Evolutionary conservation across 2,329 filamentous ascomycete species (phyloP), one percentile per base, ranked within the genome.

Genomic region (Trichoderma arundinaceum): DNA sequence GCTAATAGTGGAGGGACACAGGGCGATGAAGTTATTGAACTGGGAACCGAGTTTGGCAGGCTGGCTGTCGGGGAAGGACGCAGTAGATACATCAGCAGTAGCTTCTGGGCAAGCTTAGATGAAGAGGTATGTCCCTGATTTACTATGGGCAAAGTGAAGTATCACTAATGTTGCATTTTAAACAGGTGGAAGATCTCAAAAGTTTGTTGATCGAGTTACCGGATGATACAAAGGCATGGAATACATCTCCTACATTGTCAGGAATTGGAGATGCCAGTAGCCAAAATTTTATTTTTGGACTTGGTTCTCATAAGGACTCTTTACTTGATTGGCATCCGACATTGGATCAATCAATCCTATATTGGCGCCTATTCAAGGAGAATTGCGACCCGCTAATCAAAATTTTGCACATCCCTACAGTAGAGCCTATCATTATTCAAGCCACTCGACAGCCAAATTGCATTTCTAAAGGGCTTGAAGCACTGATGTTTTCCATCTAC

Each of bases 1-100:
- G 43, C 19, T 38, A 32, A 43, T 22, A 13, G 39, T 15, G 19
- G 22, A 43, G 10, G 39, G 28, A 32, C 38, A 32, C 38, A 57
- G 12, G 15, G n/a, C 39, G 39, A 57, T 57, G 39, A 38, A 10
- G 19, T 57, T 43, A n/a, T 38, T n/a, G 53, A 57, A 44, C 6
- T 57, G 1, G 53, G 53, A n/a, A 57, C 53, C n/a, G 53, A 57
- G 53, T 13, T 57, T 57, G 53, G 53, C 22, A 57, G 53, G 19
- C 38, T 57, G 22, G 53, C 53, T 3, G 22, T 43, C 3, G 53
- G 38, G 43, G 53, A 57, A 43, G 53, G 53, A 44, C 53, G 38
- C 19, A 57, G 38, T 32, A 44, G 53, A 57, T 43, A 57, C 17
- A 44, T 57, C 39, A 57, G 38, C 39, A 57, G 53, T 17, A 43